Conservation (phyloP, 1,139 yeast species). For the Pichia sp. region DNA sequence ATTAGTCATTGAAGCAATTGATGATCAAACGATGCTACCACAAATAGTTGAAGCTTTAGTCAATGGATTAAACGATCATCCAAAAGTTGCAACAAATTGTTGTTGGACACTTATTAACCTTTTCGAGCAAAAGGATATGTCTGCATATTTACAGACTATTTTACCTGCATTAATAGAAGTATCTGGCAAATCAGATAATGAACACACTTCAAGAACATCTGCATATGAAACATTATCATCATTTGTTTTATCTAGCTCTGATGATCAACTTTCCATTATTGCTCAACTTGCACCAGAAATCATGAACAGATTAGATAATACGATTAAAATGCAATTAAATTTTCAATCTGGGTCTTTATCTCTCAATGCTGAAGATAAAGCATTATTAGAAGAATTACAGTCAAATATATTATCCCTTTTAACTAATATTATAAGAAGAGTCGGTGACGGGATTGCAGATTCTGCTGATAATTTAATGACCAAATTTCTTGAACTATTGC, state of each 20-base stretch:
- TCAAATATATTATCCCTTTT: slow-evolving; percentile 77
- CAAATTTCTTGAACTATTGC: slow-evolving; percentile 63
- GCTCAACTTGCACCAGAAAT: slow-evolving; percentile 70
- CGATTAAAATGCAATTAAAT: slow-evolving; percentile 48
- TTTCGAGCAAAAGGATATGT: slow-evolving; percentile 51
- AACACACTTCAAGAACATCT: slow-evolving; percentile 83
- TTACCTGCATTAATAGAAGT: slow-evolving; percentile 66
- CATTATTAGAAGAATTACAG: slow-evolving; percentile 82
- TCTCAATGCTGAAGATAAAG: slow-evolving; percentile 56
- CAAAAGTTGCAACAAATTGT: slow-evolving; percentile 89
- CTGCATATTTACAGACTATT: slow-evolving; percentile 54
- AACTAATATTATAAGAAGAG: slow-evolving; percentile 82
- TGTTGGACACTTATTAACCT: slow-evolving; percentile 95
- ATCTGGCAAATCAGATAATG: slow-evolving; percentile 70
- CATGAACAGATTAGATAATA: slow-evolving; percentile 61
- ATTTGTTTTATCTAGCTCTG: slow-evolving; percentile 67
- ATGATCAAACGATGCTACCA: slow-evolving; percentile 56
- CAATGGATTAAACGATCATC: slow-evolving; percentile 77
- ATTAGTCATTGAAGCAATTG: slow-evolving; percentile 70
- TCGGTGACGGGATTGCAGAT: slow-evolving; percentile 53
- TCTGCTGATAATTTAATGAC: slow-evolving; percentile 85
- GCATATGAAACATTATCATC: slow-evolving; percentile 91
- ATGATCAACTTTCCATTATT: slow-evolving; percentile 61
- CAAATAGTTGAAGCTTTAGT: slow-evolving; percentile 64
- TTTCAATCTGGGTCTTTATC: slow-evolving; percentile 16